Percentiles rank a stretch among this genome's conserved stretches.
Evolutionary conservation across 1,284 basidiomycete genomes (phyloP).

Genomic region (Ceraceosorus guamensis): DNA sequence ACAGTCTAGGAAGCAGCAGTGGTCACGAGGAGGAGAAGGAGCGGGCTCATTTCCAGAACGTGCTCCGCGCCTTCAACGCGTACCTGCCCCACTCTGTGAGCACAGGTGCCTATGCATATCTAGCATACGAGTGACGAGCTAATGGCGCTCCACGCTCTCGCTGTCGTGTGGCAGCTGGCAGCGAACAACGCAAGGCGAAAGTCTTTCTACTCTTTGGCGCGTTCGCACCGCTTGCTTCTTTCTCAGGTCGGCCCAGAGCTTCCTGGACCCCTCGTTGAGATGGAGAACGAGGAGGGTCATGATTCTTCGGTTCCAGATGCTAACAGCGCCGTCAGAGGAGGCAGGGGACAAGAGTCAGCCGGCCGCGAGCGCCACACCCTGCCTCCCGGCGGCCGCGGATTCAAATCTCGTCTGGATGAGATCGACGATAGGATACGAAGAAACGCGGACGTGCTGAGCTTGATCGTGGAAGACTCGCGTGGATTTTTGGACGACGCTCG

Average conservation of each 20-base stretch:
- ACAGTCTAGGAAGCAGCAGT: not conserved
- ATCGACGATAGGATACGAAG: conserved; percentile 46
- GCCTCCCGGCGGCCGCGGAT: conserved; percentile 12
- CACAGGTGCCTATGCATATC: conserved; percentile 1
- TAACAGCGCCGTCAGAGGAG: not conserved
- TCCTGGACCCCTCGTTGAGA: conserved; percentile 18
- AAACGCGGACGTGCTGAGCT: conserved; percentile 36
- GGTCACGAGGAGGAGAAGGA: conserved; percentile 15
- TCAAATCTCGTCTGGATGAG: conserved; percentile 34
- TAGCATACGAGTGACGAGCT: not conserved
- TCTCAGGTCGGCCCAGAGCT: conserved; percentile 18
- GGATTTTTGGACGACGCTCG: conserved; percentile 29
- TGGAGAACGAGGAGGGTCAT: not conserved
- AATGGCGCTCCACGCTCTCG: not conserved
- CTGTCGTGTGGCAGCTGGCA: conserved; percentile 13
- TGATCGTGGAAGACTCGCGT: conserved; percentile 34
- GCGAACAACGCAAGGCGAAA: conserved; percentile 33
- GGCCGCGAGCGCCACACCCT: not conserved
- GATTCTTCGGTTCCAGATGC: not conserved
- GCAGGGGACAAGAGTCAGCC: not conserved
- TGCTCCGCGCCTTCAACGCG: conserved; percentile 38
- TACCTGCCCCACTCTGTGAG: conserved; percentile 39
- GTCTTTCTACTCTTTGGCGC: conserved; percentile 32
- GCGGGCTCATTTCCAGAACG: conserved; percentile 35
- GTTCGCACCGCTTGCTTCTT: conserved; percentile 35